A percentile compares a stretch with the other conserved stretches of the same genome.
Evolutionary conservation across 2,329 filamentous ascomycete species (phyloP).

Genomic region (Microsporum audouinii): DNA sequence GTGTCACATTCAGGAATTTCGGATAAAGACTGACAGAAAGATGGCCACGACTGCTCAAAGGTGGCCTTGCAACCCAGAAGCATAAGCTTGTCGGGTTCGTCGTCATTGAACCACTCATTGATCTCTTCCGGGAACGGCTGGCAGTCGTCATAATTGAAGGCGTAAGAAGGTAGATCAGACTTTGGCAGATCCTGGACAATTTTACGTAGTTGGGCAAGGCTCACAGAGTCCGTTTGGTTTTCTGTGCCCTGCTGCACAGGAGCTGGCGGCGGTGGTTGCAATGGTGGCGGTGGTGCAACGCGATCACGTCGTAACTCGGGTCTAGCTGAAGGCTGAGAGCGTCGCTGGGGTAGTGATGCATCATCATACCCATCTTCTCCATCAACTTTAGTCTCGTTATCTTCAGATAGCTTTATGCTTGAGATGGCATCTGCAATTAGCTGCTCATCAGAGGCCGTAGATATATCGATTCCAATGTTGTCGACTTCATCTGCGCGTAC

Average conservation of each 20-base stretch:
- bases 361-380: constrained; percentile 11
- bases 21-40: constrained; percentile 32
- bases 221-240: constrained; percentile 54
- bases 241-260: constrained; percentile 28
- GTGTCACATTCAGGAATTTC: constrained; percentile 29
- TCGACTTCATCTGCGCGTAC: constrained; percentile 42
- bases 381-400: constrained; percentile 11
- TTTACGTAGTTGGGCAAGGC: constrained; percentile 59
- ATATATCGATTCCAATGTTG: constrained; percentile 37
- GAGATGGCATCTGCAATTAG: constrained; percentile 33
- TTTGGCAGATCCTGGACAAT: constrained; percentile 64
- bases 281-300: constrained; percentile 29
- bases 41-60: constrained; percentile 66
- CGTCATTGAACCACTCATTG: constrained; percentile 96
- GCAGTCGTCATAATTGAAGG: constrained; percentile 68
- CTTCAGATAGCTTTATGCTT: constrained; percentile 20
- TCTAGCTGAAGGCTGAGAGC: constrained; percentile 18
- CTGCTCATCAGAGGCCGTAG: constrained; percentile 34
- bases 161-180: constrained; percentile 62
- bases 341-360: constrained; percentile 13
- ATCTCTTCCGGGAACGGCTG: constrained; percentile 73
- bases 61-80: constrained; percentile 62
- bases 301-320: constrained; percentile 29
- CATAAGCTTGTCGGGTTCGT: constrained; percentile 71
- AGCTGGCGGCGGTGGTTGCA: constrained; percentile 36